These are phyloP conservation scores for Fusarium caatingaense DNA, from an alignment of 2,329 filamentous ascomycete species.

Conservation along the genomic window DNA sequence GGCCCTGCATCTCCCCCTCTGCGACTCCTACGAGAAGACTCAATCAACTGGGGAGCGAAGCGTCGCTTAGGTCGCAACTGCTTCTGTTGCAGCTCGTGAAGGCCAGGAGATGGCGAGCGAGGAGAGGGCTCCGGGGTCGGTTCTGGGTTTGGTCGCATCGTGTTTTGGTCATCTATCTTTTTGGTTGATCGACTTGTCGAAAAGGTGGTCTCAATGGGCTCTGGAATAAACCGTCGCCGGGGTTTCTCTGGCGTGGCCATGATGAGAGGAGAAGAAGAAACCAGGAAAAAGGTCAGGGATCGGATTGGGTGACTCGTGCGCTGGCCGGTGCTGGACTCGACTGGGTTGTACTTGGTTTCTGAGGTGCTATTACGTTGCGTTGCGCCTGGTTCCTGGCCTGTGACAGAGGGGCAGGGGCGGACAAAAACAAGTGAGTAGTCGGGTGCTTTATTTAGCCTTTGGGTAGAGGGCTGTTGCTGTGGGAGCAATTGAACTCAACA, in stretches of 20 bases:
- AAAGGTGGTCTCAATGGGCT: slow-evolving; percentile 78
- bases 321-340: slow-evolving; percentile 14
- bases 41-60: slow-evolving; percentile 84
- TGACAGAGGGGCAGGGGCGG: slow-evolving; percentile 42
- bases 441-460: neutral
- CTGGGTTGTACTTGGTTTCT: slow-evolving; percentile 33
- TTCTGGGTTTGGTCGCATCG: slow-evolving; percentile 66
- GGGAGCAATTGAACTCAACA: slow-evolving; percentile 3
- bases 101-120: slow-evolving; percentile 59
- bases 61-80: slow-evolving; percentile 58
- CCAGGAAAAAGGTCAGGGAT: slow-evolving; percentile 24
- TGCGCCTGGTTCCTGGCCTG: slow-evolving; percentile 32
- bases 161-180: slow-evolving; percentile 47
- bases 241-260: slow-evolving; percentile 58
- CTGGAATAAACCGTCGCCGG: slow-evolving; percentile 71
- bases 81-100: slow-evolving; percentile 55
- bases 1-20: slow-evolving; percentile 73
- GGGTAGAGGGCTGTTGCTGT: neutral
- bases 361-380: slow-evolving; percentile 12
- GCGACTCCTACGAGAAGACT: slow-evolving; percentile 79
- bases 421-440: slow-evolving; percentile 38
- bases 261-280: slow-evolving; percentile 52
- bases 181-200: slow-evolving; percentile 64
- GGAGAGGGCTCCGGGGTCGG: slow-evolving; percentile 66
- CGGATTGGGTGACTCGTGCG: slow-evolving; percentile 34